Conservation (phyloP, 148 eudicot genomes). For the Arctostaphylos glauca region DNA sequence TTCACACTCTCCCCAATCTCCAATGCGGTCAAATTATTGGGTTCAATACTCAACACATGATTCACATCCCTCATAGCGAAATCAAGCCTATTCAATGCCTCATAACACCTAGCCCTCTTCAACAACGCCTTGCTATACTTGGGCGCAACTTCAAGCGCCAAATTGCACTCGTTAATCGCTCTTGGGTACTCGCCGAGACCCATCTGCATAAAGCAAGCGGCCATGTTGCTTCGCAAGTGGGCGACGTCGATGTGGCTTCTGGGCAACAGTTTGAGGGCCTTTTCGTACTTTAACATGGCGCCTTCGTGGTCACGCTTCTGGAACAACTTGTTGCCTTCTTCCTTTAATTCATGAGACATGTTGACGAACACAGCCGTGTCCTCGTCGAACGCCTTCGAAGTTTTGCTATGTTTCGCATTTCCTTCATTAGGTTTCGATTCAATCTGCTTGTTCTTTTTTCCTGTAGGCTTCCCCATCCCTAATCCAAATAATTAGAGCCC, state of each 20-base stretch:
- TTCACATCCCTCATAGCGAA: constrained; percentile 85
- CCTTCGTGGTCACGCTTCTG: constrained; percentile 83
- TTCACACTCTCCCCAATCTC: constrained; percentile 63
- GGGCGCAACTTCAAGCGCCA: constrained; percentile 95
- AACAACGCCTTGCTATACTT: constrained; percentile 91
- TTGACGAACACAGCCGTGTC: constrained; percentile 90
- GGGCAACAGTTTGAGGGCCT: constrained; percentile 91
- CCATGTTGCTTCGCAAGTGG: constrained; percentile 73
- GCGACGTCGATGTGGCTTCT: constrained; percentile 80
- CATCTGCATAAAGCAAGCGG: constrained; percentile 89
- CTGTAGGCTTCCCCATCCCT: constrained; percentile 72
- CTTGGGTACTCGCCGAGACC: constrained; percentile 85
- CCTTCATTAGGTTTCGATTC: constrained; percentile 28
- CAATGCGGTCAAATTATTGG: constrained; percentile 75
- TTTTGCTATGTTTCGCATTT: constrained; percentile 39
- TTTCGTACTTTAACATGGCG: constrained; percentile 87
- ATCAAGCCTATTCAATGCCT: constrained; percentile 71
- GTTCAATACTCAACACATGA: constrained; percentile 75
- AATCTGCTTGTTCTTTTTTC: constrained; percentile 51
- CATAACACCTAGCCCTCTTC: constrained; percentile 90
- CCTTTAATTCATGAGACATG: constrained; percentile 91
- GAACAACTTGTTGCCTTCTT: constrained; percentile 74
- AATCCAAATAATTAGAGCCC: constrained; percentile 15
- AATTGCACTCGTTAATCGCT: constrained; percentile 83
- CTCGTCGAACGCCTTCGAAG: constrained; percentile 76